Percentiles rank a stretch among this genome's conserved stretches.
These are phyloP conservation scores for Paraphoma sp. DNA, from an alignment of 2,329 filamentous ascomycete species.

Conservation along the genomic window DNA sequence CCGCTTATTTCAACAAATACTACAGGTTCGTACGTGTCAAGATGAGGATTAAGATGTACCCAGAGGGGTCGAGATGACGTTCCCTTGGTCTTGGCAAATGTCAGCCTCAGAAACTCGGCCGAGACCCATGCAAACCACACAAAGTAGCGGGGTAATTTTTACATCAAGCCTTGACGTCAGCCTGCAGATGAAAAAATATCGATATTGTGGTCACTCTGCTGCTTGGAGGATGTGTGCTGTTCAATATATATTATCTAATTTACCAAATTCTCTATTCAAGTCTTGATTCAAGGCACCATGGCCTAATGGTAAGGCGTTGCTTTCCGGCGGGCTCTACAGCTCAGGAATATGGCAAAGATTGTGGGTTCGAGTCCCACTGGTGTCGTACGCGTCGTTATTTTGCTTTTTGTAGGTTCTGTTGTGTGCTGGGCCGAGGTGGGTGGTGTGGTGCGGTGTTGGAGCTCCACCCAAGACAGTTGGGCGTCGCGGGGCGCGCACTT, in stretches of 20 bases:
- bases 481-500: neutral
- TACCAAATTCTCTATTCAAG: slow-evolving; percentile 6
- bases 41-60: too few species aligned
- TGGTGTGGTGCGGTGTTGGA: neutral
- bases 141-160: too few species aligned
- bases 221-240: too few species aligned
- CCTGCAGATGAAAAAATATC: too few species aligned
- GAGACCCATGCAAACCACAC: too few species aligned
- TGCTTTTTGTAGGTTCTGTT: neutral
- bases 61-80: too few species aligned
- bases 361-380: slow-evolving; percentile 52
- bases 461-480: neutral
- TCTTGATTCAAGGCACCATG: slow-evolving; percentile 39
- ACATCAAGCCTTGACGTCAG: too few species aligned
- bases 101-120: too few species aligned
- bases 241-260: slow-evolving; percentile 2
- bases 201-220: too few species aligned
- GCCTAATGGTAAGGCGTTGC: slow-evolving; percentile 55
- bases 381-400: slow-evolving; percentile 35
- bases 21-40: too few species aligned
- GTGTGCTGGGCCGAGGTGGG: neutral
- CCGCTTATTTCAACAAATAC: too few species aligned
- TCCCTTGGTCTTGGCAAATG: too few species aligned
- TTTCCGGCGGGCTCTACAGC: slow-evolving; percentile 39
- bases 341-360: slow-evolving; percentile 47